phyloP scores from a whole-genome alignment of 345 rosid species.

The Sisymbrium altissimum region DNA sequence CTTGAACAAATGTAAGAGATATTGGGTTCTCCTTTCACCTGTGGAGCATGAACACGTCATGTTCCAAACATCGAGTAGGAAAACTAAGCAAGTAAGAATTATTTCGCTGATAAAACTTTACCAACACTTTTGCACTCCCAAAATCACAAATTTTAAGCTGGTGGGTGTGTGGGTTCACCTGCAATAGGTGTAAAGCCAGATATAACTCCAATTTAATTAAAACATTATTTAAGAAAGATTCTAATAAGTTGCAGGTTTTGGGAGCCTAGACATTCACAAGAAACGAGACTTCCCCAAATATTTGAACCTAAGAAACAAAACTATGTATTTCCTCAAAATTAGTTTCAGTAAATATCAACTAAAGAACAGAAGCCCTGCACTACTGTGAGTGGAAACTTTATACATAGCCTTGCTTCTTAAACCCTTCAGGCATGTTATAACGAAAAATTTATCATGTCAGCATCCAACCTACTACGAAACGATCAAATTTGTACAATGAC shows the following conservation, averaged over 20 bases:
- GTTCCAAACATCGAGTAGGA: neutral
- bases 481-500: neutral
- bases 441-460: neutral
- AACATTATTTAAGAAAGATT: neutral
- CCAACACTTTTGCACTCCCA: slow-evolving; percentile 90
- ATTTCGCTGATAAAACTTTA: slow-evolving; percentile 25
- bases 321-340: too few relatives aligned
- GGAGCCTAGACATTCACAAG: neutral
- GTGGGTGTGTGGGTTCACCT: slow-evolving; percentile 81
- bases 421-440: neutral
- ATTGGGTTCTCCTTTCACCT: slow-evolving; percentile 88
- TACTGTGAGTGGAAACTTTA: neutral
- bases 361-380: neutral
- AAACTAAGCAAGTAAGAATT: neutral
- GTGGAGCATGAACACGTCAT: slow-evolving; percentile 16
- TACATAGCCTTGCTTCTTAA: neutral
- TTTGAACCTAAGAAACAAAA: neutral
- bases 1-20: slow-evolving; percentile 80
- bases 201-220: neutral
- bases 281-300: neutral
- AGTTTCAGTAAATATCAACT: neutral
- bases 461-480: neutral
- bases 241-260: neutral
- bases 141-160: slow-evolving; percentile 82
- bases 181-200: neutral